Base-by-base conservation (phyloP, 805 yeast genomes). In the Candida peoriensis region DNA sequence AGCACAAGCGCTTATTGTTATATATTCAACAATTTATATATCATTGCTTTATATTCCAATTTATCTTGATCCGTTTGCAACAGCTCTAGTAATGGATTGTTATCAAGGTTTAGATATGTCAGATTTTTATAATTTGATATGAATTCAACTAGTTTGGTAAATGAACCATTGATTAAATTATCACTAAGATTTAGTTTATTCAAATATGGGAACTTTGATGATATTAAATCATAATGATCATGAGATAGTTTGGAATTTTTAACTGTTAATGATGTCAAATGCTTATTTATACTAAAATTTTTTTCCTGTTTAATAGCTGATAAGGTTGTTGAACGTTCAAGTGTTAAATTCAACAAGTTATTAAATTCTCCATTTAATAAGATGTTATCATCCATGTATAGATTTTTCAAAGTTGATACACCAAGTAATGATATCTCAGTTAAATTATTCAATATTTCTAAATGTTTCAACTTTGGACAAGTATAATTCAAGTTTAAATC, bases 141-240 rank as follows among this genome's bases (percentile, higher is more conserved):
- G 20, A 38, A 41, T 10, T 30, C 24, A 14, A 25, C 25, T 8
- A 41, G 15, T 8, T 28, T 20, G 11, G 13, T 19, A 21, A 41
- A 41, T 14, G 21, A 38, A 11, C 45, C 45, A 21, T 24, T 30
- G 13, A 41, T 33, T 14, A 33, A 14, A 23, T 41, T 41, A 17
- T 33, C 30, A 3, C 26, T 20, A 12, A 41, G n/a, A 15, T 41
- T 38, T 11, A 41, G 32, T 4, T 27, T 31, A 8, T 36, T 23
- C 18, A 41, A 17, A 15, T 32, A 4, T 19, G 40, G 42, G 19
- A 41, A 41, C 17, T 38, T 41, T 7, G 16, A 7, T 2, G n/a
- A 9, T 4, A 41, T 30, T 12, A 23, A 11, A n/a, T 22, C 20
- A 15, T 32, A 33, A 14, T 33, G 20, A 6, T 22, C 14, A 11